Evolutionary conservation across 345 rosid species (phyloP).

Genomic region (Pugionium dolabratum): DNA sequence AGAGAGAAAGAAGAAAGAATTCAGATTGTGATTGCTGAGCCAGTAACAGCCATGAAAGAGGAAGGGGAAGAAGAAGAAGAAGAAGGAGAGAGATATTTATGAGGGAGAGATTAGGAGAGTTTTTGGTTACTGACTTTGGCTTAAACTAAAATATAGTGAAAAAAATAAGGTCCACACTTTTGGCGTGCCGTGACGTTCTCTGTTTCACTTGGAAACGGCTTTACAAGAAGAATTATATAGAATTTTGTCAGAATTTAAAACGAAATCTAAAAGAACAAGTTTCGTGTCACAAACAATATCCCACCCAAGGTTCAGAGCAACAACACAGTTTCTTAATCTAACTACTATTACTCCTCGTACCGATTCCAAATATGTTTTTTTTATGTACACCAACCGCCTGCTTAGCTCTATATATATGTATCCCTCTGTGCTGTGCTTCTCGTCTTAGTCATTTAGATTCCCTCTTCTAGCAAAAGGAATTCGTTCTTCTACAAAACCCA

Average conservation of each 20-base stretch:
- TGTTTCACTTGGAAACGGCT: neutral
- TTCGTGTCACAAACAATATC: slow-evolving; percentile 22
- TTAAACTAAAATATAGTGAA: neutral
- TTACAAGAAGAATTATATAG: neutral
- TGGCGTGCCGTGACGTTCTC: slow-evolving; percentile 40
- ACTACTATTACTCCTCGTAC: slow-evolving; percentile 10
- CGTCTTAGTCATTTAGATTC: slow-evolving; percentile 29
- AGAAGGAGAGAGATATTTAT: slow-evolving; percentile 17
- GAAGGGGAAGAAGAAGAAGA: neutral
- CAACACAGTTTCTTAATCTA: slow-evolving; percentile 3
- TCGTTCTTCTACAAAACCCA: slow-evolving; percentile 45
- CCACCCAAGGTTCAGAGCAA: slow-evolving; percentile 10
- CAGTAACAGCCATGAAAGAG: slow-evolving; percentile 33
- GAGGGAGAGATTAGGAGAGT: slow-evolving; percentile 17
- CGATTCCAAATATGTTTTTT: neutral
- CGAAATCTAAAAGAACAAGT: neutral
- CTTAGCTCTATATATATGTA: neutral
- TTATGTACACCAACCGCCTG: slow-evolving; percentile 28
- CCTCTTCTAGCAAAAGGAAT: slow-evolving; percentile 51
- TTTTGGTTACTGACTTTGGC: neutral
- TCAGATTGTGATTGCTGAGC: slow-evolving; percentile 14
- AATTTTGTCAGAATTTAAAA: neutral
- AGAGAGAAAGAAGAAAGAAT: neutral
- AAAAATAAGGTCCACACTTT: slow-evolving; percentile 40
- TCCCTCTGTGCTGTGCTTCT: too few relatives aligned